phyloP scores from a whole-genome alignment of 148 eudicot genomes.

The Simmondsia chinensis region DNA sequence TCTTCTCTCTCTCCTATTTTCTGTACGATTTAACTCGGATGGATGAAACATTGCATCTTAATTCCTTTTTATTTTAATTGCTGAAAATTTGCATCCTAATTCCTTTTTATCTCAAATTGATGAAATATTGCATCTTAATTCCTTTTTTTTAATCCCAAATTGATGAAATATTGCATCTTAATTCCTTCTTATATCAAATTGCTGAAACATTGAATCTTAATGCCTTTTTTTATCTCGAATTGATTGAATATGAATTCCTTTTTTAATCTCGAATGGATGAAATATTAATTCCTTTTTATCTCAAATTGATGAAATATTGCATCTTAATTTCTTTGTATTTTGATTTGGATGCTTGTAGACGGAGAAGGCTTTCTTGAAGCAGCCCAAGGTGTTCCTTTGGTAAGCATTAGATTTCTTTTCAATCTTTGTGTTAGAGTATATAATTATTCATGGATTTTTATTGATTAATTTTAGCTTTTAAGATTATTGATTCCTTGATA shows the following conservation, averaged over 20 bases:
- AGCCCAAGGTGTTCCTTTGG: constrained; percentile 42
- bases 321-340: background rate
- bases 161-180: too few relatives aligned
- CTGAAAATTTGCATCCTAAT: background rate
- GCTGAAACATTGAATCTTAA: too few relatives aligned
- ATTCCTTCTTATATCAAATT: too few relatives aligned
- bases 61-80: background rate
- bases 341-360: constrained; percentile 13
- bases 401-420: constrained; percentile 2
- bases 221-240: background rate
- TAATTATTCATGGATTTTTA: too few relatives aligned
- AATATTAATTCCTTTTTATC: background rate
- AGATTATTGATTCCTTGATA: too few relatives aligned
- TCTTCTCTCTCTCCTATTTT: background rate
- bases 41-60: background rate
- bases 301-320: background rate
- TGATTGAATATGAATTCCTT: background rate
- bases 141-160: too few relatives aligned
- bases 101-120: too few relatives aligned
- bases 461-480: too few relatives aligned
- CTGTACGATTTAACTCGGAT: background rate
- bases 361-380: constrained; percentile 45
- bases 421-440: too few relatives aligned
- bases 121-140: too few relatives aligned
- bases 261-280: background rate